These are phyloP conservation scores for Cnidoscolus chayamansa DNA, from an alignment of 441 rosid species.

Conservation along the genomic window DNA sequence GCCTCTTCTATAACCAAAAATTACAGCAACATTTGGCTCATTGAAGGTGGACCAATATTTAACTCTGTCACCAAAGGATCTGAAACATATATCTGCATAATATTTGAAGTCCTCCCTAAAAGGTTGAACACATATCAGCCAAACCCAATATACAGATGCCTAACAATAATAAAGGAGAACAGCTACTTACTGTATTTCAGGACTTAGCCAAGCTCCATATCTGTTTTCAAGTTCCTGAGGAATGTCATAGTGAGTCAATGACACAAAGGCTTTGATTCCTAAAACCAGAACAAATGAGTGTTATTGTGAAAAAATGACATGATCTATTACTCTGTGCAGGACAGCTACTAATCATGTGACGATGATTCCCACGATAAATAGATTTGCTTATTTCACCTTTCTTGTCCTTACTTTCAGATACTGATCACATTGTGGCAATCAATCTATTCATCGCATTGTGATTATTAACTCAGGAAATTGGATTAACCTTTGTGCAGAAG, in stretches of 20 bases:
- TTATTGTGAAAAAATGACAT: neutral
- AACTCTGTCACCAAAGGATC: constrained; percentile 54
- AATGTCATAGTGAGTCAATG: constrained; percentile 57
- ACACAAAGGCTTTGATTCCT: constrained; percentile 71
- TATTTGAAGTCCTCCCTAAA: constrained; percentile 64
- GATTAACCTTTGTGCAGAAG: constrained; percentile 43
- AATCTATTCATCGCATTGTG: neutral
- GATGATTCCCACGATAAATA: neutral
- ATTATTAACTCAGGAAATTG: neutral
- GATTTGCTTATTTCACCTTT: neutral
- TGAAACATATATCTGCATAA: constrained; percentile 59
- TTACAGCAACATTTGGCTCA: constrained; percentile 58
- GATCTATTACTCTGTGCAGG: neutral
- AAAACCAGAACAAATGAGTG: constrained; percentile 18
- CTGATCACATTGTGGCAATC: neutral
- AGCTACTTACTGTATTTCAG: constrained; percentile 42
- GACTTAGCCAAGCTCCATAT: constrained; percentile 66
- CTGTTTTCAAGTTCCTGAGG: constrained; percentile 68
- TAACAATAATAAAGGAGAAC: neutral
- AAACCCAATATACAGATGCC: neutral
- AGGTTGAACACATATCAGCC: constrained; percentile 5
- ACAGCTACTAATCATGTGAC: neutral
- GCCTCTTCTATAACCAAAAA: constrained; percentile 40
- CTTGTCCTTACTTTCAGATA: neutral
- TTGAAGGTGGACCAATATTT: constrained; percentile 63